Evolutionary conservation across 352 stramenopile genomes (phyloP), one percentile per base, ranked within the genome.

Genomic region (Globisporangium megalacanthum): DNA sequence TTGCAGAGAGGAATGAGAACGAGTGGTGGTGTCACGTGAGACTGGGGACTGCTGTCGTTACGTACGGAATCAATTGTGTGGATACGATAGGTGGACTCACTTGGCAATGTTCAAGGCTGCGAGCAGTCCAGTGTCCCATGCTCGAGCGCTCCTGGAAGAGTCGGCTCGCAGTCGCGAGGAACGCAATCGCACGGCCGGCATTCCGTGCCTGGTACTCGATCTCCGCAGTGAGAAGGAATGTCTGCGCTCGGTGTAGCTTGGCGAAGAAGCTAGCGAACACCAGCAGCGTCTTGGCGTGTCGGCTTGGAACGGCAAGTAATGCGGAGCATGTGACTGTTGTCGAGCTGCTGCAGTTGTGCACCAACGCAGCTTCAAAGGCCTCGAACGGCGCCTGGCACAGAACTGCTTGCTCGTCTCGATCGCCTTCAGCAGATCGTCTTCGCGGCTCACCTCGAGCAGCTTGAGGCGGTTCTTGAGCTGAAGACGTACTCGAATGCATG

Each of bases 171-270:
- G 60, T 42, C 15, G 41, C 20, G 4, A 58, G 54, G 36, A 61
- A 73, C 19, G 57, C 67, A 29, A 81, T 72, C 1, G 69, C 69
- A 15, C 70, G 61, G 15, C 69, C 69, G 3, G 72, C 51, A 11
- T 58, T 42, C 4, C 50, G 49, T 15, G 48, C 47, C 3, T 64
- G 39, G 49, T 70, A 63, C 33, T 66, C 64, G 4, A 65, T 11
- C 31, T 78, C 60, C 0, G 46, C 69, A 0, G 60, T 58, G 6
- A 78, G 47, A 15, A 73, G 45, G 42, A 70, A 60, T 22, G 60
- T 61, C 35, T 65, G 56, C 10, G 66, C 67, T 25, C 51, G 57
- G 55, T 78, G 72, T 0, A 81, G 37, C 10, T 62, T 62, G 3
- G 52, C 36, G 11, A 81, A 78, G 37, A 81, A 60, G 37, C 47